These are phyloP conservation scores for Plenodomus lindquistii DNA, from an alignment of 2,329 filamentous ascomycete species.

Conservation along the genomic window DNA sequence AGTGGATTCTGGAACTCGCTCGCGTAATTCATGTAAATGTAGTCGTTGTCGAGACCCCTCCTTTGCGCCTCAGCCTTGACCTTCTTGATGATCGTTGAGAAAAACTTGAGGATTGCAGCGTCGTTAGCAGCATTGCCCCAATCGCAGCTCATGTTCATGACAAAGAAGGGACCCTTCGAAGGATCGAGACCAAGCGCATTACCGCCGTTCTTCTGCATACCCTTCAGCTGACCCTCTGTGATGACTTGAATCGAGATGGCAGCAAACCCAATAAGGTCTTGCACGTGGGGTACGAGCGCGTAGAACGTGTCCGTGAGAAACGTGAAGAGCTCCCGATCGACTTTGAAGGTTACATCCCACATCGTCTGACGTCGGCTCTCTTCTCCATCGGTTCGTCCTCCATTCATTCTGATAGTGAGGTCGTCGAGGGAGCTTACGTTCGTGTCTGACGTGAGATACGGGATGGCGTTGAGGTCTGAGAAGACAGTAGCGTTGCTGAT, in stretches of 20 bases:
- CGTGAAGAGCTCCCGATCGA: constrained; percentile 24
- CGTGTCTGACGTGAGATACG: constrained; percentile 24
- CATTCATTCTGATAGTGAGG: constrained; percentile 24
- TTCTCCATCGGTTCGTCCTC: constrained; percentile 13
- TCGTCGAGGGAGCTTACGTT: constrained; percentile 23
- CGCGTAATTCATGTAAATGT: constrained; percentile 44
- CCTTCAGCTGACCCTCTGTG: constrained; percentile 20
- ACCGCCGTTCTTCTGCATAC: constrained; percentile 33
- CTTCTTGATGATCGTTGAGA: constrained; percentile 19
- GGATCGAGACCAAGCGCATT: constrained; percentile 34
- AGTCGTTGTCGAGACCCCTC: constrained; percentile 18
- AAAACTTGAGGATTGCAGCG: constrained; percentile 18
- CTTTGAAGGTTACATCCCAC: constrained; percentile 33
- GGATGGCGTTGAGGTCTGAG: constrained; percentile 27
- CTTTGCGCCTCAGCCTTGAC: constrained; percentile 24
- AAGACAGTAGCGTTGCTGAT: constrained; percentile 30
- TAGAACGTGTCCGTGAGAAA: constrained; percentile 27
- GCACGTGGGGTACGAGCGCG: constrained; percentile 8
- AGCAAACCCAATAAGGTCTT: constrained; percentile 18
- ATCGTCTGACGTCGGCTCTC: constrained; percentile 30
- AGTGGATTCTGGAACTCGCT: constrained; percentile 43
- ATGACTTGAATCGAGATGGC: constrained; percentile 28
- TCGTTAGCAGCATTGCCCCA: constrained; percentile 24
- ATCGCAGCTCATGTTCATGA: constrained; percentile 24
- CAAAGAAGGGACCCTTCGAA: constrained; percentile 19